A percentile compares a stretch with the other conserved stretches of the same genome.
Evolutionary conservation across 2,329 filamentous ascomycete genomes (phyloP).

Genomic region (Nothopassalora personata): DNA sequence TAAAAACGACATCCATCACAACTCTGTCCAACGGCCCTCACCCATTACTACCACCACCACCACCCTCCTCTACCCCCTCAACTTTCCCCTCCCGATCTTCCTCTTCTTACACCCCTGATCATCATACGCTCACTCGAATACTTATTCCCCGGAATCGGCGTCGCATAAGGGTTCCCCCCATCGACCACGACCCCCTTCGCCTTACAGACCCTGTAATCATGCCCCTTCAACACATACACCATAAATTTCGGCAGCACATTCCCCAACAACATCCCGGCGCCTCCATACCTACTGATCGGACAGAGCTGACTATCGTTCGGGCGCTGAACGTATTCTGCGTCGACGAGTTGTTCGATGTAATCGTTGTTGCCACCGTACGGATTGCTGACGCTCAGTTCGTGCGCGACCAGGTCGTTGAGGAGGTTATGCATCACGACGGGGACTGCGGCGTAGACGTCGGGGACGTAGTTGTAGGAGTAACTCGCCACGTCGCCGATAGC

Average conservation of each 20-base stretch:
- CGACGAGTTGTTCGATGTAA: slow-evolving; percentile 21
- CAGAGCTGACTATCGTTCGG: slow-evolving; percentile 22
- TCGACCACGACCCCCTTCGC: slow-evolving; percentile 3
- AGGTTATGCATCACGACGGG: slow-evolving; percentile 34
- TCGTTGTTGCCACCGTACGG: slow-evolving; percentile 25
- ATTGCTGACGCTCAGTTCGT: slow-evolving; percentile 25
- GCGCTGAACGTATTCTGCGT: slow-evolving; percentile 19
- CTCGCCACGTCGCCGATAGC: slow-evolving; percentile 34
- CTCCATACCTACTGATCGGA: slow-evolving; percentile 30
- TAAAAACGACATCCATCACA: too few species aligned
- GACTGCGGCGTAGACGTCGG: slow-evolving; percentile 34
- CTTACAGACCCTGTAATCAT: slow-evolving; percentile 21
- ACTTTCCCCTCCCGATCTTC: neutral
- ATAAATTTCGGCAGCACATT: slow-evolving; percentile 24
- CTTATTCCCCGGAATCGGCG: slow-evolving; percentile 1
- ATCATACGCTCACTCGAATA: neutral
- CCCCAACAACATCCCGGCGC: slow-evolving; percentile 29
- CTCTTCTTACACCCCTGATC: neutral
- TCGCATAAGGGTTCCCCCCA: slow-evolving; percentile 5
- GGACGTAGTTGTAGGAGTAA: slow-evolving; percentile 30
- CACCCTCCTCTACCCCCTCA: neutral
- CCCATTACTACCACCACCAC: neutral
- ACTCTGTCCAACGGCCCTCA: neutral
- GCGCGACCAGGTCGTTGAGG: slow-evolving; percentile 29
- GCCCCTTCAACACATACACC: slow-evolving; percentile 31